Conservation (phyloP, 2,329 filamentous ascomycete genomes). For the Alternaria dauci region DNA sequence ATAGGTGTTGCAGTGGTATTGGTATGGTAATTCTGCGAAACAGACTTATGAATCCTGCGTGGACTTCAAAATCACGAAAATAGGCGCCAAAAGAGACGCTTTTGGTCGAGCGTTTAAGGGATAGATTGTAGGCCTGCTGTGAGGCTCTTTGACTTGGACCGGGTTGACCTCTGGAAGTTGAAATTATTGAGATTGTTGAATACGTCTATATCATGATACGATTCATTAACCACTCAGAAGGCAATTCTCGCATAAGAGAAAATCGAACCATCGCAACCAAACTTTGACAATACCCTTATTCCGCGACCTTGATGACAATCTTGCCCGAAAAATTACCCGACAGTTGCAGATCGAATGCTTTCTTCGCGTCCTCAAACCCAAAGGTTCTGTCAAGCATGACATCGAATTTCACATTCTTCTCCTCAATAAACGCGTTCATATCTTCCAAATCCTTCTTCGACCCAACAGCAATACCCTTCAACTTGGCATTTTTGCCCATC, state of each 20-base stretch:
- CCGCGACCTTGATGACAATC: constrained; percentile 28
- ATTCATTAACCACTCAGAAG: neutral
- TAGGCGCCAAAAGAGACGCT: neutral
- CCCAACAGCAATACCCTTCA: constrained; percentile 64
- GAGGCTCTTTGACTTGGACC: neutral
- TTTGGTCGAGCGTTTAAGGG: constrained; percentile 9
- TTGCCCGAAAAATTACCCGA: constrained; percentile 49
- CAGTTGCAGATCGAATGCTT: constrained; percentile 47
- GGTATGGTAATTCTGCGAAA: constrained; percentile 62
- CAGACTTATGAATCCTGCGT: constrained; percentile 71
- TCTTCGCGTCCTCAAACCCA: constrained; percentile 43
- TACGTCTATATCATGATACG: neutral
- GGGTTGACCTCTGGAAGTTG: neutral
- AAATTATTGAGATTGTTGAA: neutral
- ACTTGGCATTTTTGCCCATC: constrained; percentile 31
- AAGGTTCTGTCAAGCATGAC: constrained; percentile 47
- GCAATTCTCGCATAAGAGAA: neutral
- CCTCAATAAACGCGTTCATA: constrained; percentile 46
- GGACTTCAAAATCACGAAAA: constrained; percentile 59
- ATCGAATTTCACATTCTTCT: constrained; percentile 39
- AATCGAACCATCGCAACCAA: neutral
- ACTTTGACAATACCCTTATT: neutral
- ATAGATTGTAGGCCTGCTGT: neutral
- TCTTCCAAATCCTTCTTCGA: constrained; percentile 60
- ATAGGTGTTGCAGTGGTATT: constrained; percentile 67